Evolutionary conservation across 2,329 filamentous ascomycete species (phyloP), one percentile per base, ranked within the genome.

Genomic region (Monilinia polystroma): DNA sequence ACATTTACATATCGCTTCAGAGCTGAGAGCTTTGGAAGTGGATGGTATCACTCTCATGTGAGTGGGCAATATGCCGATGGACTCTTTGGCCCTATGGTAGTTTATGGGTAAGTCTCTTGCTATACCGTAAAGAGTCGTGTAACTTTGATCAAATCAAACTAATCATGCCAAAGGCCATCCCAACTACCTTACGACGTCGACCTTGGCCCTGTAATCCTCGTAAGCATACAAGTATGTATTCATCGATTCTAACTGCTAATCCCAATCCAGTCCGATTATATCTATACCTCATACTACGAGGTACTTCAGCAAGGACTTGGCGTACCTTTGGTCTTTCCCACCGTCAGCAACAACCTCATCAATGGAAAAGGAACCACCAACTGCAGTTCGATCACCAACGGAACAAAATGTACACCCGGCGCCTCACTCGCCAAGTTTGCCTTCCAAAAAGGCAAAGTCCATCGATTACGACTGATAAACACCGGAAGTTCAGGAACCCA

Each of bases 21-120:
- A 53, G 69, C 68, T 43, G 66, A 69, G 41, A 54, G 49, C 12
- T 71, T 85, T 74, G 83, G 85, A 8, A 78, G 81, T 0, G 79
- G 78, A 3, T 87, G 84, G 83, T 87, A 87, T 65, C 86, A 88
- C 74, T 84, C 81, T 1, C 86, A 88, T 72, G 83, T 83, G 70
- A 77, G 77, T 29, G 72, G 75, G 23, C 79, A 81, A 68, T 80
- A 80, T 66, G 80, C 63, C 72, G 80, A 87, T 62, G 87, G 87
- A 0, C 76, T 88, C 0, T 79, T 83, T 47, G 87, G 87, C 0
- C 81, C 80, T 1, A 84, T 90, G 29, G 75, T 88, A 20, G 85
- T 89, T 70, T 80, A 87, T 64, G 86, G 49, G 49, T 51, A 51
- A n/a, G 49, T 51, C 1, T n/a, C 8, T 26, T 51, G 32, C 49